These are phyloP conservation scores for Vicia faba DNA, from an alignment of 306 rosid species.

Conservation along the genomic window DNA sequence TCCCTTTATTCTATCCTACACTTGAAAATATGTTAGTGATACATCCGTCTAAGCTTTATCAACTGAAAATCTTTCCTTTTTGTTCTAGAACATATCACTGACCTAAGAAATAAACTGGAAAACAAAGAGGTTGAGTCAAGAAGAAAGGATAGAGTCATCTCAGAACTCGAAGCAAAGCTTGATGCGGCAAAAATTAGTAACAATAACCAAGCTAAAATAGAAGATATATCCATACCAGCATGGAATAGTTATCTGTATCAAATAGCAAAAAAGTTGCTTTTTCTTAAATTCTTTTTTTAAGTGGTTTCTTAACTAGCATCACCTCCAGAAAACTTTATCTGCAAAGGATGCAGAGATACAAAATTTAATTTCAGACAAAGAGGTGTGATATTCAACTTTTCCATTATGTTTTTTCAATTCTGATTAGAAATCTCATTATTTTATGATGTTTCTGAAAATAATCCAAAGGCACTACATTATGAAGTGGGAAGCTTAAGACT, in stretches of 20 bases:
- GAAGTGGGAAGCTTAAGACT: constrained; percentile 64
- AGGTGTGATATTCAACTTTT: constrained; percentile 48
- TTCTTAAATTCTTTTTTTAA: neutral
- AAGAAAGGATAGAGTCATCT: constrained; percentile 64
- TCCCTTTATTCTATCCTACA: constrained; percentile 23
- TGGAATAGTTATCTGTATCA: constrained; percentile 4
- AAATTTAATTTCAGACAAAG: constrained; percentile 62
- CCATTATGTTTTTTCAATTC: constrained; percentile 22
- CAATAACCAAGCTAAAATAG: constrained; percentile 53
- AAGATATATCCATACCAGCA: constrained; percentile 61
- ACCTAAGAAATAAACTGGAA: constrained; percentile 56
- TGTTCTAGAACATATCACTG: constrained; percentile 55
- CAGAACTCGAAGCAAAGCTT: constrained; percentile 66
- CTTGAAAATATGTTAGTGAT: constrained; percentile 17
- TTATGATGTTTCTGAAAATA: constrained; percentile 36
- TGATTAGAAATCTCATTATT: constrained; percentile 29
- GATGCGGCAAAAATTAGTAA: constrained; percentile 52
- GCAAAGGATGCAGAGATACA: constrained; percentile 59
- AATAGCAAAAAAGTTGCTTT: constrained; percentile 23
- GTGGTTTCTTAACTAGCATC: constrained; percentile 54
- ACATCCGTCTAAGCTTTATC: constrained; percentile 30
- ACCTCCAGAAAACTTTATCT: constrained; percentile 64
- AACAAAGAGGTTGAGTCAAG: constrained; percentile 52
- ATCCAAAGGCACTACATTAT: constrained; percentile 52
- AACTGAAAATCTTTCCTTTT: constrained; percentile 9